These are phyloP conservation scores for Albophoma yamanashiensis DNA, from an alignment of 2,329 filamentous ascomycete genomes.

Conservation along the genomic window DNA sequence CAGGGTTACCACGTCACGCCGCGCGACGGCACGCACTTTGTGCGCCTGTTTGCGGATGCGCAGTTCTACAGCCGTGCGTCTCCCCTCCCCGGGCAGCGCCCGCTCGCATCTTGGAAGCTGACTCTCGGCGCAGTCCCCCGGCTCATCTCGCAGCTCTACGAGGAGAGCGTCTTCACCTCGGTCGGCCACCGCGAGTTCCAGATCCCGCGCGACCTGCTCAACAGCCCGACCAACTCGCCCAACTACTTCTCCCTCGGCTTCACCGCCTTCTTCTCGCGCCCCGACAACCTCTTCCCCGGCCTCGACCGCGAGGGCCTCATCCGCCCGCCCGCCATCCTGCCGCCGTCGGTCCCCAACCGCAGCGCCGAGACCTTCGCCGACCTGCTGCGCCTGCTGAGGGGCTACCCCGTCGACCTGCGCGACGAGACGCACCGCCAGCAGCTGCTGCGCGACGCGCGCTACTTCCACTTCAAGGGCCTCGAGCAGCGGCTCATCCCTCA, in stretches of 20 bases:
- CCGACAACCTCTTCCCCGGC: constrained; percentile 74
- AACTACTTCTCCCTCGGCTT: constrained; percentile 95
- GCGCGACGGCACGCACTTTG: constrained; percentile 74
- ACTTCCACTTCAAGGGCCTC: constrained; percentile 85
- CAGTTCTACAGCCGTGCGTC: constrained; percentile 77
- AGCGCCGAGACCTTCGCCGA: constrained; percentile 79
- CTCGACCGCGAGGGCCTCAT: constrained; percentile 69
- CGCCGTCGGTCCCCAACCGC: constrained; percentile 69
- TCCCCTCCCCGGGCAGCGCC: neutral
- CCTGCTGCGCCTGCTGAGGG: constrained; percentile 68
- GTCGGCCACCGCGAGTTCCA: constrained; percentile 83
- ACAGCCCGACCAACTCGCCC: constrained; percentile 75
- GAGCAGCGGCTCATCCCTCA: constrained; percentile 81
- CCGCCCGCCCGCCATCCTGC: constrained; percentile 75
- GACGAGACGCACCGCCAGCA: constrained; percentile 66
- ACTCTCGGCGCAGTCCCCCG: constrained; percentile 54
- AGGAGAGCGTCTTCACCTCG: constrained; percentile 83
- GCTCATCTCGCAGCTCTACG: constrained; percentile 81
- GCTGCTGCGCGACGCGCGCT: constrained; percentile 76
- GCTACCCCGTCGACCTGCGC: constrained; percentile 70
- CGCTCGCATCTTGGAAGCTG: neutral
- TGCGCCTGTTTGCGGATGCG: constrained; percentile 85
- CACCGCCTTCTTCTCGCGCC: constrained; percentile 73
- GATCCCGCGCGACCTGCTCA: constrained; percentile 81
- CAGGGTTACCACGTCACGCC: constrained; percentile 86